These are phyloP conservation scores for Stagonosporopsis cucurbitacearum DNA, from an alignment of 2,329 filamentous ascomycete genomes.

Conservation along the genomic window DNA sequence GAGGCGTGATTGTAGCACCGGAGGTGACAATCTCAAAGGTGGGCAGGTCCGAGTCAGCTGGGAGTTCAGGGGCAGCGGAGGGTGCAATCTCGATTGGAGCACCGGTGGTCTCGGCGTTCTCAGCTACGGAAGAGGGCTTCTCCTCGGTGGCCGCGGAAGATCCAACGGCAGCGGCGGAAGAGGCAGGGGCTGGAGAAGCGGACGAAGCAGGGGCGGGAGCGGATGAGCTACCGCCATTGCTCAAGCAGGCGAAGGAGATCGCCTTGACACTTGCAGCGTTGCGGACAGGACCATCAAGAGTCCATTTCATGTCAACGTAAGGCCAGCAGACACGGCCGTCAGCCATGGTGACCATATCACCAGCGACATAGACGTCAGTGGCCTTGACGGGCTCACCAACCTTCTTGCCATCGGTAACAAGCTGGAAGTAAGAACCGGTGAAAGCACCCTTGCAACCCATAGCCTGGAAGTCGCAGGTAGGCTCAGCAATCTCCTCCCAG, in stretches of 20 bases:
- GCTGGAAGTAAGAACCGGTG: conserved; percentile 65
- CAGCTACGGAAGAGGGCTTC: conserved; percentile 1
- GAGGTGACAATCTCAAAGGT: conserved; percentile 28
- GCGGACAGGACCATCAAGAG: conserved; percentile 48
- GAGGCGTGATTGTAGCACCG: conserved; percentile 27
- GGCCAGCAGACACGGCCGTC: conserved; percentile 68
- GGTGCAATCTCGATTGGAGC: conserved; percentile 6
- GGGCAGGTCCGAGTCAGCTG: conserved; percentile 22
- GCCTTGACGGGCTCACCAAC: conserved; percentile 59
- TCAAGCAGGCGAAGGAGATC: conserved; percentile 63
- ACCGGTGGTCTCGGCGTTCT: conserved; percentile 12
- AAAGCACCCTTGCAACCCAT: conserved; percentile 67
- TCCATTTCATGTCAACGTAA: conserved; percentile 64
- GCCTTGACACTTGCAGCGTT: conserved; percentile 47
- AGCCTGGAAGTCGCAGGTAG: conserved; percentile 62
- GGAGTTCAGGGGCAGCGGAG: conserved; percentile 7
- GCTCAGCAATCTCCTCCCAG: conserved; percentile 67
- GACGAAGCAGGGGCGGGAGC: conserved; percentile 6
- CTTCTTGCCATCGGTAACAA: conserved; percentile 60
- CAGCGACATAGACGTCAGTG: conserved; percentile 64
- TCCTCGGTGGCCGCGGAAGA: conserved; percentile 13
- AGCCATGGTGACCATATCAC: conserved; percentile 67
- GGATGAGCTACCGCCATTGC: conserved; percentile 24
- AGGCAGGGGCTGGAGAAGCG: not conserved
- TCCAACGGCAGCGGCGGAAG: conserved; percentile 7